Evolutionary conservation across 257 asterid species (phyloP).

Genomic region (Ophiorrhiza pumila): DNA sequence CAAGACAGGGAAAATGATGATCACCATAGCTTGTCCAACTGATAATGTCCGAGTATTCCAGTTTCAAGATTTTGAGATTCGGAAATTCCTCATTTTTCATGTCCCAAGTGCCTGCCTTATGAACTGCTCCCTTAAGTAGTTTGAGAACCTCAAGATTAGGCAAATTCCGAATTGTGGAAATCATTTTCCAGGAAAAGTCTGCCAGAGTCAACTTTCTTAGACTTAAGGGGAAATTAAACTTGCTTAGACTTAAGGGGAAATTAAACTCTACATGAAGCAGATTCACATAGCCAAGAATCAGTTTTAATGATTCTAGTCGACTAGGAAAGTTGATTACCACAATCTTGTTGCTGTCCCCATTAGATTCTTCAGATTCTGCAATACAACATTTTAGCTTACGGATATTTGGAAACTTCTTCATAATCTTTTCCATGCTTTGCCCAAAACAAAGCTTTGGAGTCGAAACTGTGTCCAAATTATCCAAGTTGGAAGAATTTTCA

Average conservation of each 20-base stretch:
- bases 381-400: background rate
- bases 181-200: conserved; percentile 2
- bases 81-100: background rate
- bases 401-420: conserved; percentile 1
- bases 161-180: background rate
- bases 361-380: background rate
- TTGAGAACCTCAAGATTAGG: background rate
- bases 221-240: too few relatives aligned
- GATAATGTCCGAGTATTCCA: background rate
- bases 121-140: background rate
- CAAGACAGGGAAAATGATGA: background rate
- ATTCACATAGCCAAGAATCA: background rate
- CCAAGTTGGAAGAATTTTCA: background rate
- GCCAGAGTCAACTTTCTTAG: background rate
- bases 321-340: background rate
- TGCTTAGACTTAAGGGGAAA: too few relatives aligned
- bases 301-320: background rate
- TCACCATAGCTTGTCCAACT: background rate
- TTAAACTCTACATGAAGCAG: too few relatives aligned
- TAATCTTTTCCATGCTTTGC: background rate
- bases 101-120: background rate
- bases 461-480: background rate
- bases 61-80: background rate
- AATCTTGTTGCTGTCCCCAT: background rate
- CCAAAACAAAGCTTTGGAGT: background rate